Evolutionary conservation across 371 early-diverging fungal species (phyloP), one percentile per base, ranked within the genome.

Genomic region (Batkoa obscura): DNA sequence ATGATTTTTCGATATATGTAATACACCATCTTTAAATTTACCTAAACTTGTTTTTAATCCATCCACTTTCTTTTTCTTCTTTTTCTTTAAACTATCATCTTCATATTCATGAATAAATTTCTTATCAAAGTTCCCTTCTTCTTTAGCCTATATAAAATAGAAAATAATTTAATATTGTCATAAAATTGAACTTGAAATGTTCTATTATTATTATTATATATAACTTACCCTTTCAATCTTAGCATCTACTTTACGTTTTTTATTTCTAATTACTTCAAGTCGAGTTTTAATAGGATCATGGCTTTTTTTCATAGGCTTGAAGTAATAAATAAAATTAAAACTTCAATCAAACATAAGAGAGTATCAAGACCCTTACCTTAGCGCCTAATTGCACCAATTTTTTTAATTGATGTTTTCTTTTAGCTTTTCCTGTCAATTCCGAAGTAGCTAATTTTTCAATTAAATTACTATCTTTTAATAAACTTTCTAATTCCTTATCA

Each of bases 401-500:
- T 15, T 12, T 4, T 15, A 45, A 45, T 23, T 15, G 12, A 45
- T 45, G 15, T 15, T 45, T 45, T 15, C 45, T 45, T 13, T 23
- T 6, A 15, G 45, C 12, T 15, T 45, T 45, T 15, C 45, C 45
- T 15, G 12, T 15, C 5, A 45, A 23, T 23, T 45, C 45, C 5
- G 45, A 45, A 13, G 8, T 58, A 68, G 67, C 62, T 57, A 64
- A 60, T n/a, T 71, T 61, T 52, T 73, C 72, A 31, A 76, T 60
- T 23, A 76, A 62, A 56, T 71, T 68, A 0, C 69, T 57, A 0
- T 69, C 59, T 38, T 66, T 60, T 34, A 76, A 55, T 12, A 76
- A 55, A 13, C 68, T 67, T 62, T 65, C 62, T 17, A 76, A 64
- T 38, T 72, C 72, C 8, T 65, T 59, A 57, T 76, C 76, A 43